A percentile compares a stretch with the other conserved stretches of the same genome.
Conservation (phyloP, 1,284 basidiomycete species). For the Pseudozyma hubeiensis region DNA sequence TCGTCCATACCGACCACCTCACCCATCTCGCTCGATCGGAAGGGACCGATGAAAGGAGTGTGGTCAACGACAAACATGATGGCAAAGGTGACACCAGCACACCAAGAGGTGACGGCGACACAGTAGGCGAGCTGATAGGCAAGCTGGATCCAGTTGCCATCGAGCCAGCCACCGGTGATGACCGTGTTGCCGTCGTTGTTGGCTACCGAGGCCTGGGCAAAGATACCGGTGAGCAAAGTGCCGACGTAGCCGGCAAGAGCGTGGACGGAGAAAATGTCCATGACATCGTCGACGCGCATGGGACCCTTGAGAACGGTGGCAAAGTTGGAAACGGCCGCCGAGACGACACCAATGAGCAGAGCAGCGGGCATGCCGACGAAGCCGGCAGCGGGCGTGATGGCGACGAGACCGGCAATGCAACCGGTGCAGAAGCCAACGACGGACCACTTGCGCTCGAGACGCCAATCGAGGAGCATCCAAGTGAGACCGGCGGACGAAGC, state of each 20-base stretch:
- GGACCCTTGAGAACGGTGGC: slow-evolving; percentile 80
- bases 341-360: slow-evolving; percentile 80
- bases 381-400: slow-evolving; percentile 69
- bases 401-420: slow-evolving; percentile 71
- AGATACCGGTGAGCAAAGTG: slow-evolving; percentile 72
- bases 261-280: slow-evolving; percentile 70
- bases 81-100: slow-evolving; percentile 72
- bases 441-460: slow-evolving; percentile 84
- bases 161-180: slow-evolving; percentile 79
- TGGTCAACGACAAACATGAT: slow-evolving; percentile 78
- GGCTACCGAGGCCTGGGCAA: slow-evolving; percentile 82
- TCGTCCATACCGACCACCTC: slow-evolving; percentile 89
- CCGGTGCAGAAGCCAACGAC: slow-evolving; percentile 62
- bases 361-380: slow-evolving; percentile 76
- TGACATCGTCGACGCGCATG: slow-evolving; percentile 79
- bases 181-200: slow-evolving; percentile 75
- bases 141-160: slow-evolving; percentile 78
- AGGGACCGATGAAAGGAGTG: slow-evolving; percentile 78
- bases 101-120: slow-evolving; percentile 75
- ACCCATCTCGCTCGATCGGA: slow-evolving; percentile 80
- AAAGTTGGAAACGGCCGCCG: slow-evolving; percentile 84
- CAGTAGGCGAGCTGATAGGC: slow-evolving; percentile 87
- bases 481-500: slow-evolving; percentile 81
- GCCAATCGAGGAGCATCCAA: slow-evolving; percentile 90
- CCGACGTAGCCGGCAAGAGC: slow-evolving; percentile 63